Evolutionary conservation across 805 yeast genomes (phyloP).

Genomic region (Metschnikowia proteae): DNA sequence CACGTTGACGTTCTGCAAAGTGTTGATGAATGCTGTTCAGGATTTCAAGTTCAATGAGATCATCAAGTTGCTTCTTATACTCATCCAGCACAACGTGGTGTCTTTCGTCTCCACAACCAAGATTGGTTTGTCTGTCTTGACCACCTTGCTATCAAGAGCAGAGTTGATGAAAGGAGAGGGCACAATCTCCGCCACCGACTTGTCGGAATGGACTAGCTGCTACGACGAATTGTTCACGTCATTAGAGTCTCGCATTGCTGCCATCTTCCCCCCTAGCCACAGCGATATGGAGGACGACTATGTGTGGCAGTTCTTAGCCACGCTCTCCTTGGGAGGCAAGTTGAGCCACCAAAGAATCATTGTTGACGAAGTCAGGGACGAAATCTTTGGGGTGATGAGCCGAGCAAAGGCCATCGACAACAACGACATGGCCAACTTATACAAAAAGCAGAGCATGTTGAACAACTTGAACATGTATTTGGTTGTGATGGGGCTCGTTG

Average conservation of each 20-base stretch:
- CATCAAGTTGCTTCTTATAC: slow-evolving; percentile 65
- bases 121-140: slow-evolving; percentile 80
- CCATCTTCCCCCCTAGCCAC: slow-evolving; percentile 72
- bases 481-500: slow-evolving; percentile 94
- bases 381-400: slow-evolving; percentile 82
- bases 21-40: slow-evolving; percentile 76
- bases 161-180: slow-evolving; percentile 88
- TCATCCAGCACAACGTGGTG: slow-evolving; percentile 68
- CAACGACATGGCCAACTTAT: slow-evolving; percentile 43
- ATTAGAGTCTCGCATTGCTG: slow-evolving; percentile 70
- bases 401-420: slow-evolving; percentile 63
- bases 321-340: slow-evolving; percentile 87
- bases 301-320: slow-evolving; percentile 96
- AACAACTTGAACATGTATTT: slow-evolving; percentile 85
- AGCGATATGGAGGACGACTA: slow-evolving; percentile 58
- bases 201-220: slow-evolving; percentile 70
- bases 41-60: slow-evolving; percentile 79
- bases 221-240: slow-evolving; percentile 80
- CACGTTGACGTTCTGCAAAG: slow-evolving; percentile 76
- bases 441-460: slow-evolving; percentile 55
- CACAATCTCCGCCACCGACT: slow-evolving; percentile 49
- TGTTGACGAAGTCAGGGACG: slow-evolving; percentile 91
- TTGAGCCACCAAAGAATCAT: slow-evolving; percentile 87
- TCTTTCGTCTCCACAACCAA: slow-evolving; percentile 66
- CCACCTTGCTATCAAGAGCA: slow-evolving; percentile 87